Percentiles rank a stretch among this genome's conserved stretches.
Conservation (phyloP, 1,284 basidiomycete genomes). For the Trametes pubescens region DNA sequence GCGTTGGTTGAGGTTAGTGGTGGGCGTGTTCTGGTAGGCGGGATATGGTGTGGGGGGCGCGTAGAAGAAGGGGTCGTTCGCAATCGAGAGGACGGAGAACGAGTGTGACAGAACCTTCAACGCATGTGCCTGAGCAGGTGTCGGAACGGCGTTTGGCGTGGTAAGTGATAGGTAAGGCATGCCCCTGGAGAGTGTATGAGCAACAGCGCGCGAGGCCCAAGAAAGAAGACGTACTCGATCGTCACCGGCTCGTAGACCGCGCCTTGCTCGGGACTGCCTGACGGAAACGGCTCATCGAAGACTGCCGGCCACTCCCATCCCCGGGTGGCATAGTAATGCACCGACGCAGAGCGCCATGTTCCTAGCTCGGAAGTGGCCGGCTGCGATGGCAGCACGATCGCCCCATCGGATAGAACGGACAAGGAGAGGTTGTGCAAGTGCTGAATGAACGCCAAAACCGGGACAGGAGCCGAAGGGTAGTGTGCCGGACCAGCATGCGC, state of each 20-base stretch:
- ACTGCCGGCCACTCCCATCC: slow-evolving; percentile 72
- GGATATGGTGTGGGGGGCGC: slow-evolving; percentile 33
- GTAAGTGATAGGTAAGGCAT: slow-evolving; percentile 64
- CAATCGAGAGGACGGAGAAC: slow-evolving; percentile 59
- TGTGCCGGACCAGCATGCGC: slow-evolving; percentile 2
- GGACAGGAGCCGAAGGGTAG: slow-evolving; percentile 22
- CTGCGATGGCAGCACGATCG: slow-evolving; percentile 26
- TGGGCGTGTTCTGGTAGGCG: slow-evolving; percentile 36
- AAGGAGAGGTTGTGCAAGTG: slow-evolving; percentile 46
- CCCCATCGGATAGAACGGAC: slow-evolving; percentile 39
- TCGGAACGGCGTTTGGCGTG: slow-evolving; percentile 60
- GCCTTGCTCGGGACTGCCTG: slow-evolving; percentile 49
- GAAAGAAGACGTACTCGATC: slow-evolving; percentile 59
- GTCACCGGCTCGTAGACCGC: slow-evolving; percentile 65
- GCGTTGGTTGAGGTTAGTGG: slow-evolving; percentile 63
- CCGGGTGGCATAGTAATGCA: slow-evolving; percentile 44
- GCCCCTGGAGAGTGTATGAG: slow-evolving; percentile 51
- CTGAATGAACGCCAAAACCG: slow-evolving; percentile 35
- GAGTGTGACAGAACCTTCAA: slow-evolving; percentile 76
- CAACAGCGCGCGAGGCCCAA: slow-evolving; percentile 6
- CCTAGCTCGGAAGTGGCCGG: slow-evolving; percentile 30
- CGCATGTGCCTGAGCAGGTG: slow-evolving; percentile 69
- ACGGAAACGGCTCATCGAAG: slow-evolving; percentile 62
- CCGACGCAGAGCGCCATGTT: slow-evolving; percentile 38
- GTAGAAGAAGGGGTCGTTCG: slow-evolving; percentile 35